Evolutionary conservation across 148 eudicot genomes (phyloP), one percentile per base, ranked within the genome.

Genomic region (Amaranthus cruentus): DNA sequence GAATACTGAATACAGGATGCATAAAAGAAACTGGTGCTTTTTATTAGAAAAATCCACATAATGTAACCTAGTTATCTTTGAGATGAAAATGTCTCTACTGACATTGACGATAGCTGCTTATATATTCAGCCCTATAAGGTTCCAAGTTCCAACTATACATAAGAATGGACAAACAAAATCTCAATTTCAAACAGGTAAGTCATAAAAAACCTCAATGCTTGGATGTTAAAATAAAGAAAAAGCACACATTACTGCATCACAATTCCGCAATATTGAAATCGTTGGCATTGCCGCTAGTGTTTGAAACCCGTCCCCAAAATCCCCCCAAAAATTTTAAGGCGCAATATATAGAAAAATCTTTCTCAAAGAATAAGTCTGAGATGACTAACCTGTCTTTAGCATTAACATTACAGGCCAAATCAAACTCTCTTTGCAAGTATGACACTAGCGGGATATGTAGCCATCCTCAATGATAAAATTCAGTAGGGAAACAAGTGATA

Each of bases 81-180:
- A 55, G 48, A 56, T 21, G 28, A 56, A 46, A 46, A 9, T 5
- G 9, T 56, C 71, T 47, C 57, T 47, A 64, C 18, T 44, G 62
- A 56, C 47, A 73, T 64, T 55, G 70, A 74, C 55, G 60, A 3
- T 11, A 13, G 54, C 63, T 65, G 69, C 43, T 18, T 44, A 46
- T 4, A 62, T 55, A 72, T 56, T 44, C 46, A 53, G 6, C 12
- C 18, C 38, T 42, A n/a, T 49, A 28, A 28, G 38, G 38, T 28
- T 28, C 38, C 38, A 28, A 28, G 38, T 28, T 18, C 18, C 18
- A 18, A 28, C 38, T 28, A 28, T 28, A 28, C 38, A 28, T 2
- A 28, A 28, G 38, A 0, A 28, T 28, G 1, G 38, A 28, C 38
- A 28, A 28, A 28, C 38, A 28, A 28, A 28, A 28, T 28, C 1